Evolutionary conservation across 345 rosid species (phyloP), one percentile per base, ranked within the genome.

Genomic region (Murraya paniculata): DNA sequence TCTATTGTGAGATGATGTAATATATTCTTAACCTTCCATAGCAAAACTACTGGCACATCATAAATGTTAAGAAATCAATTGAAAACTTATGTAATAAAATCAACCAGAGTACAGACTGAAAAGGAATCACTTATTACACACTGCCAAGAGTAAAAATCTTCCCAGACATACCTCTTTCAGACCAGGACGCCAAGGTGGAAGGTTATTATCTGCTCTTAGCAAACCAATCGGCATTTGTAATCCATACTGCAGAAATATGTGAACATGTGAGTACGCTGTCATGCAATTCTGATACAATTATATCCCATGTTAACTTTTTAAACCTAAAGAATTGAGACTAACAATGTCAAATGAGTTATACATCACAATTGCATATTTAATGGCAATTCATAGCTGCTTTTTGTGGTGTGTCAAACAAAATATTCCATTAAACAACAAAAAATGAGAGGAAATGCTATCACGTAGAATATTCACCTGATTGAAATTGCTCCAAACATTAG

Each of bases 401-500:
- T 18, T 39, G 68, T 31, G 65, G 25, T 21, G 19, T 53, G 68
- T 36, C 19, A 74, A 76, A 66, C 24, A n/a, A 22, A 58, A 27
- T 22, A 27, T 69, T 77, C 31, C 41, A 35, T 21, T 38, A 38
- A 65, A 36, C 2, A 45, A 5, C 18, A 2, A 31, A 35, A 74
- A 24, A 6, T 2, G 31, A 60, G 48, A 24, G 38, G 7, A n/a
- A 27, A 33, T 25, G 6, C 3, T 16, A 72, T 6, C 11, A 56
- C 14, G 66, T 7, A 33, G 66, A 31, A 28, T 66, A 41, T 7
- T 68, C 81, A 94, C 99, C 98, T 96, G 99, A 86, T 94, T 92
- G 87, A 96, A 96, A 83, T 96, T 96, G 86, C 97, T 96, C 98
- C 99, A 96, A 53, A 96, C 94, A 84, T 96, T 94, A 83, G 95